phyloP scores from a whole-genome alignment of 768 basidiomycete species.

The Tylopilus felleus region DNA sequence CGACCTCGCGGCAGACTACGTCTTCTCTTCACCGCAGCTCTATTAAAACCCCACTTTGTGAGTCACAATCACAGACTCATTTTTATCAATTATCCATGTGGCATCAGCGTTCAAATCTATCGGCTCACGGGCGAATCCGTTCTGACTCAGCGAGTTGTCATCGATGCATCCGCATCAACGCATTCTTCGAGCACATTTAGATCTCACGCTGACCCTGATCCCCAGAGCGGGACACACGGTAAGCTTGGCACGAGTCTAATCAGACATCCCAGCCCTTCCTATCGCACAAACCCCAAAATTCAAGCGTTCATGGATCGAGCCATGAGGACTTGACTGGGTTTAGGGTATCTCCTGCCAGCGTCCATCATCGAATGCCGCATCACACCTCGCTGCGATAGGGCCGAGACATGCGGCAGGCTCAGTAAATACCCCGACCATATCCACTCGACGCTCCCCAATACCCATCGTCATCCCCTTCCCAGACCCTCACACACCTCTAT shows the following conservation, averaged over 20 bases:
- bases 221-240: background rate
- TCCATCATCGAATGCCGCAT: background rate
- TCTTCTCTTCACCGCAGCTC: background rate
- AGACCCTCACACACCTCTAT: background rate
- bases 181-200: background rate
- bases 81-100: background rate
- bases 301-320: background rate
- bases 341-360: background rate
- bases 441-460: background rate
- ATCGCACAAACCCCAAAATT: too few relatives aligned
- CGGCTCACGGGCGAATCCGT: background rate
- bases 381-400: background rate
- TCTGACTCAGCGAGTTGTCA: conserved; percentile 4
- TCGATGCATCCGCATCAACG: background rate
- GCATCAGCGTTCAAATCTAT: background rate
- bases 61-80: conserved; percentile 1
- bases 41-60: background rate
- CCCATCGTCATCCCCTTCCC: background rate
- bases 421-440: background rate
- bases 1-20: background rate
- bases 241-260: background rate
- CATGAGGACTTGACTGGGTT: background rate
- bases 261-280: too few relatives aligned
- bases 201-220: background rate
- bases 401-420: background rate